Conservation (phyloP, 441 rosid genomes). For the Isatis lusitanica region DNA sequence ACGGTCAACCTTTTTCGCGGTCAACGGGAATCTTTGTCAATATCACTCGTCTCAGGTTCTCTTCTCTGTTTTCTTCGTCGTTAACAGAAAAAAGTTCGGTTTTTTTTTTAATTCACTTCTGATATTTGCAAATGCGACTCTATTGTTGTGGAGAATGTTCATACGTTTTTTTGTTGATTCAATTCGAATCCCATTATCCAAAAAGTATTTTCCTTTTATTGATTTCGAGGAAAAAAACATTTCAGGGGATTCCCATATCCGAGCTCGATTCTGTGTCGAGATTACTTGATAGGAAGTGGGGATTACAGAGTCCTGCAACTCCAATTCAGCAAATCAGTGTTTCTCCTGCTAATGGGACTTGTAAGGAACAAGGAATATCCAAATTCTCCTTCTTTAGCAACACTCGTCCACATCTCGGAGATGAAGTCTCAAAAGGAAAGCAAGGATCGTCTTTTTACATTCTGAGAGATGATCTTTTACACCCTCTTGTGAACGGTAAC, state of each 20-base stretch:
- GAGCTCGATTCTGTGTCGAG: constrained; percentile 38
- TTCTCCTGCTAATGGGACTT: constrained; percentile 30
- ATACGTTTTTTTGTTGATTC: not conserved
- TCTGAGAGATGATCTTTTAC: constrained; percentile 87
- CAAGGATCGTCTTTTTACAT: constrained; percentile 57
- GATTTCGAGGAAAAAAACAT: not conserved
- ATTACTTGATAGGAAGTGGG: constrained; percentile 74
- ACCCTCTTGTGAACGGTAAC: constrained; percentile 89
- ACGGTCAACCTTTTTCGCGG: constrained; percentile 26
- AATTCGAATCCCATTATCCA: not conserved
- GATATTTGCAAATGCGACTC: constrained; percentile 1
- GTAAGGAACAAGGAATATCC: constrained; percentile 27
- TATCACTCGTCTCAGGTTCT: constrained; percentile 36
- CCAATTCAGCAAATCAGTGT: constrained; percentile 53
- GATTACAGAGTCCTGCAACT: constrained; percentile 53
- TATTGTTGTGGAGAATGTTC: not conserved
- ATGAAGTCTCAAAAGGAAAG: constrained; percentile 29
- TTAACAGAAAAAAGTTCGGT: not conserved
- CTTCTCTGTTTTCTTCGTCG: not conserved
- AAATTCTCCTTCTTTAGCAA: constrained; percentile 43
- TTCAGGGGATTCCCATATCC: constrained; percentile 39
- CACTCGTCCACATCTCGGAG: constrained; percentile 49
- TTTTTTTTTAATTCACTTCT: not conserved
- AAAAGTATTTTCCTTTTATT: not conserved
- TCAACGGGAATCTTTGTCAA: constrained; percentile 36